Conservation (phyloP, 768 basidiomycete species). For the Podaxis carcinomalis region DNA sequence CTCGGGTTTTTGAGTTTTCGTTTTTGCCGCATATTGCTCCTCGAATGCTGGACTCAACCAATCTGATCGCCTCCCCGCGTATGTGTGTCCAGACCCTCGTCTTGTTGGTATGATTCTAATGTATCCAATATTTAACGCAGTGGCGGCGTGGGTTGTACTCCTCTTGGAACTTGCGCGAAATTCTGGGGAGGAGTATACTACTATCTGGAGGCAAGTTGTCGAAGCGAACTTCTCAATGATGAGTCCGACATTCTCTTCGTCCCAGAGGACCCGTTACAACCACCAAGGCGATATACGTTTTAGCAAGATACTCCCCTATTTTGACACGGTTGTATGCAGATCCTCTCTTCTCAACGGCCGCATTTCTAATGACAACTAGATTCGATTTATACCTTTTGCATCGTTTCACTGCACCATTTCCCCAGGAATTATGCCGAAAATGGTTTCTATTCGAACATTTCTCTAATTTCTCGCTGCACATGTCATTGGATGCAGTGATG, state of each 20-base stretch:
- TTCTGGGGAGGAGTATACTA: background rate
- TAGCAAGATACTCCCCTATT: background rate
- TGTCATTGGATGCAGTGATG: background rate
- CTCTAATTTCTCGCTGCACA: background rate
- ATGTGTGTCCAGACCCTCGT: background rate
- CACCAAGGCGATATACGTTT: background rate
- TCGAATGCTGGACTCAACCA: background rate
- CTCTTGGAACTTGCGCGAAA: background rate
- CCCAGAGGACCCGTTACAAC: background rate
- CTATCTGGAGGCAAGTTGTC: background rate
- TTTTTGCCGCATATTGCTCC: background rate
- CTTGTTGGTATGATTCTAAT: background rate
- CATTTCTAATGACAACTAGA: background rate
- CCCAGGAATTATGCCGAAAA: background rate
- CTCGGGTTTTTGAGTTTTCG: too few relatives aligned
- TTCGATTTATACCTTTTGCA: background rate
- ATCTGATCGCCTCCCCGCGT: background rate
- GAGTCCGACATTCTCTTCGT: background rate
- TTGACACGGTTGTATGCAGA: background rate
- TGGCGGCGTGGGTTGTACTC: background rate
- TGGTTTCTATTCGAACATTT: constrained; percentile 2
- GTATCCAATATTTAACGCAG: background rate
- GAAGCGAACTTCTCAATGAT: background rate
- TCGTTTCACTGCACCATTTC: background rate
- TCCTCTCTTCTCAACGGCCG: too few relatives aligned